A percentile compares a stretch with the other conserved stretches of the same genome.
Evolutionary conservation across 2,329 filamentous ascomycete species (phyloP).

Genomic region (Clonostachys rhizophaga): DNA sequence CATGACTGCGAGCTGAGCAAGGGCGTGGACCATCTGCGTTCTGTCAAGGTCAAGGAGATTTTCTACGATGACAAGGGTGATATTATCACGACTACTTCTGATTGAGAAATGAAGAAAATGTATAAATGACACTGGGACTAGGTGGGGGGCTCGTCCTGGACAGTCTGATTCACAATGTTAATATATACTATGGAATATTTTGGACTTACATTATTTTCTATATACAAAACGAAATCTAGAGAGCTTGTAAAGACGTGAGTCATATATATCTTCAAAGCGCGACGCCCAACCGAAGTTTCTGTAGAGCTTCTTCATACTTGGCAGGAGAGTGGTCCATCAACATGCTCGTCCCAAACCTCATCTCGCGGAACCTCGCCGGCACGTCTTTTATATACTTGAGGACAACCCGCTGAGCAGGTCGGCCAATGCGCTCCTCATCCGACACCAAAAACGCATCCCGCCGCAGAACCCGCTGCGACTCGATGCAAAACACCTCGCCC

Average conservation of each 20-base stretch:
- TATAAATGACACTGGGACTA: not conserved
- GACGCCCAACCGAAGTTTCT: constrained; percentile 50
- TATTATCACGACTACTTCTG: constrained; percentile 38
- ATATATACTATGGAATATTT: not conserved
- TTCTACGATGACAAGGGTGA: constrained; percentile 63
- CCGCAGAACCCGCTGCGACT: constrained; percentile 62
- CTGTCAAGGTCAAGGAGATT: constrained; percentile 72
- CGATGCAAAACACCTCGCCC: constrained; percentile 70
- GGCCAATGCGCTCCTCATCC: constrained; percentile 47
- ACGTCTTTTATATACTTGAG: constrained; percentile 69
- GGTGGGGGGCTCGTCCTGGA: not conserved
- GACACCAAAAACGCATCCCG: constrained; percentile 55
- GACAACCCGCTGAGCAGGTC: constrained; percentile 63
- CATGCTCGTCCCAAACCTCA: constrained; percentile 69
- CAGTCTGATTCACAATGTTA: not conserved
- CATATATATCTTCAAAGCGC: constrained; percentile 13
- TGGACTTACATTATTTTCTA: not conserved
- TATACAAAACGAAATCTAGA: not conserved
- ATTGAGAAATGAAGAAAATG: constrained; percentile 6
- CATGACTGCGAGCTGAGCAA: constrained; percentile 67
- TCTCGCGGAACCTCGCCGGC: constrained; percentile 63
- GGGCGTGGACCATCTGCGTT: constrained; percentile 66
- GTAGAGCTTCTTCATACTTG: constrained; percentile 66
- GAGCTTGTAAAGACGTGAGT: no score
- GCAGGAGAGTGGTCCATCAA: constrained; percentile 72